Conservation (phyloP, 305 asterid species). For the Ruellia speciosa region DNA sequence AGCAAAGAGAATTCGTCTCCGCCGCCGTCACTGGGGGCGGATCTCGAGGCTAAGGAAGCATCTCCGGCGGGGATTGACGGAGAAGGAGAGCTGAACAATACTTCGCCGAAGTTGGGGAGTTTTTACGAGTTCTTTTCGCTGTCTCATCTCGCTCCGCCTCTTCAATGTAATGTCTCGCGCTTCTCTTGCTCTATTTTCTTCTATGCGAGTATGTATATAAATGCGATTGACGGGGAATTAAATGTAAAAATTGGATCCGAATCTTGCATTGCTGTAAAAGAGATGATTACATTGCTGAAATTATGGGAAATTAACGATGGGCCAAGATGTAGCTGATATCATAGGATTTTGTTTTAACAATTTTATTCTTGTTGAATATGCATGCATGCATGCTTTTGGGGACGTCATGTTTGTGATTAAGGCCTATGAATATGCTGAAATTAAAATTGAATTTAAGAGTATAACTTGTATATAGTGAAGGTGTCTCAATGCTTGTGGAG, state of each 20-base stretch:
- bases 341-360: neutral
- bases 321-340: neutral
- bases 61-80: constrained; percentile 40
- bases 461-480: neutral
- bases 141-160: constrained; percentile 90
- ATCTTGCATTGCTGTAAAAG: neutral
- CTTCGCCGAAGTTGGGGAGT: constrained; percentile 82
- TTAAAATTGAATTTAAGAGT: neutral
- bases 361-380: neutral
- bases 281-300: neutral
- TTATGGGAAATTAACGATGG: neutral
- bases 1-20: constrained; percentile 45
- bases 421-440: neutral
- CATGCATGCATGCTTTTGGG: neutral
- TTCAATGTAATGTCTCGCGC: constrained; percentile 50
- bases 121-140: constrained; percentile 96
- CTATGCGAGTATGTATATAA: neutral
- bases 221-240: neutral
- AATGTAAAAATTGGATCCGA: neutral
- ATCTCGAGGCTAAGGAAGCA: constrained; percentile 32
- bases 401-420: neutral
- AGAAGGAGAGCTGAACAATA: constrained; percentile 78
- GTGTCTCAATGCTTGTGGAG: neutral
- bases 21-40: constrained; percentile 33
- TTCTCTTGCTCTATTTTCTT: neutral